Percentiles rank a stretch among this genome's conserved stretches.
phyloP scores from a whole-genome alignment of 305 asterid genomes.

The Fraxinus greggii region DNA sequence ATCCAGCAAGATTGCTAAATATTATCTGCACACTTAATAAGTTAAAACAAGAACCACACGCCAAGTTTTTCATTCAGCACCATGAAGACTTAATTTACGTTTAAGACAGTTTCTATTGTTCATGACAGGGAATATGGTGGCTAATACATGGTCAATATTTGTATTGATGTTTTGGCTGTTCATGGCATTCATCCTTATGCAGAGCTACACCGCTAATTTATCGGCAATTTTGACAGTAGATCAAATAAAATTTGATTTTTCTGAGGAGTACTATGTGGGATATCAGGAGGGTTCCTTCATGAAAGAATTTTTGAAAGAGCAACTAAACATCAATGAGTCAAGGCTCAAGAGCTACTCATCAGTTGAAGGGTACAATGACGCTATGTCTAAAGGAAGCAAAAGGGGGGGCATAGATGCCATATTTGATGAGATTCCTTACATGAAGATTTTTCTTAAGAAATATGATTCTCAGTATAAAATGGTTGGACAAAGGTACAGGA shows the following conservation, averaged over 20 bases:
- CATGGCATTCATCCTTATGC: slow-evolving; percentile 54
- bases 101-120: background rate
- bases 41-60: background rate
- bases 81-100: background rate
- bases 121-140: slow-evolving; percentile 50
- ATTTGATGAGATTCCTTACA: slow-evolving; percentile 58
- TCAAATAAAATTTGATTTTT: slow-evolving; percentile 38
- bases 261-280: slow-evolving; percentile 37
- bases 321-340: slow-evolving; percentile 26
- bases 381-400: slow-evolving; percentile 50
- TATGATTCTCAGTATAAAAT: slow-evolving; percentile 47
- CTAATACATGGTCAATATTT: slow-evolving; percentile 48
- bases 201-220: slow-evolving; percentile 58
- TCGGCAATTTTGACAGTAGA: slow-evolving; percentile 53
- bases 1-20: background rate
- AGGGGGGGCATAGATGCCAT: slow-evolving; percentile 62
- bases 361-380: slow-evolving; percentile 37
- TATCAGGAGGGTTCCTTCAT: slow-evolving; percentile 42
- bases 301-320: slow-evolving; percentile 24
- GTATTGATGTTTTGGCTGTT: slow-evolving; percentile 52
- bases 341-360: slow-evolving; percentile 41
- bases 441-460: slow-evolving; percentile 46
- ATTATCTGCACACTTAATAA: background rate
- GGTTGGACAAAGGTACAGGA: slow-evolving; percentile 52
- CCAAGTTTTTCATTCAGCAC: background rate